Evolutionary conservation across 805 yeast species (phyloP).

Genomic region (Torulaspora maleeae): DNA sequence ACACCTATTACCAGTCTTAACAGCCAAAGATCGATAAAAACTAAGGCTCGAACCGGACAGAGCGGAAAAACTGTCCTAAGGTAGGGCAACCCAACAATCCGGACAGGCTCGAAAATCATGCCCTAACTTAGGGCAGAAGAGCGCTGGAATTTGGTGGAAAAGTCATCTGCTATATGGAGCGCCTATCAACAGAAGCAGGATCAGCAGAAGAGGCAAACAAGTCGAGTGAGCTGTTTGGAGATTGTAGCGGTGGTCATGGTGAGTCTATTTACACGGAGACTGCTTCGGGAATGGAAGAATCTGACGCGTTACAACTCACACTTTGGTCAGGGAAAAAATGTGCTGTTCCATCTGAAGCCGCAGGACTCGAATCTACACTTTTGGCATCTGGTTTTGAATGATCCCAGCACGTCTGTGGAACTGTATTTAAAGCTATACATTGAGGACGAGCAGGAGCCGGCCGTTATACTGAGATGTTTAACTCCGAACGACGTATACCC

Average conservation of each 20-base stretch:
- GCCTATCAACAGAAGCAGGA: background rate
- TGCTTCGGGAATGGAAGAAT: slow-evolving; percentile 34
- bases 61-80: background rate
- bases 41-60: background rate
- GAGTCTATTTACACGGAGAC: slow-evolving; percentile 22
- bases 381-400: slow-evolving; percentile 31
- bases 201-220: background rate
- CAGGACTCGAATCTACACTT: slow-evolving; percentile 34
- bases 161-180: background rate
- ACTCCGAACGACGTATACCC: slow-evolving; percentile 31
- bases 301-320: slow-evolving; percentile 13
- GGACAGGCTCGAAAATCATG: background rate
- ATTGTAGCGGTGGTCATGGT: slow-evolving; percentile 3
- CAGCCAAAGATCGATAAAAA: slow-evolving; percentile 1
- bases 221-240: background rate
- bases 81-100: background rate
- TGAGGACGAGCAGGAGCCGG: slow-evolving; percentile 20
- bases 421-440: slow-evolving; percentile 26
- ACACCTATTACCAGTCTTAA: background rate
- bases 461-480: slow-evolving; percentile 26
- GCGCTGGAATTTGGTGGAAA: slow-evolving; percentile 1
- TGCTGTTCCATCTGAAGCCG: slow-evolving; percentile 26
- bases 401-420: slow-evolving; percentile 19
- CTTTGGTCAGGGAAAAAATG: slow-evolving; percentile 5
- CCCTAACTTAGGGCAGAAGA: background rate